Evolutionary conservation across 371 early-diverging fungal species (phyloP), one percentile per base, ranked within the genome.

Genomic region (Actinomucor elegans): DNA sequence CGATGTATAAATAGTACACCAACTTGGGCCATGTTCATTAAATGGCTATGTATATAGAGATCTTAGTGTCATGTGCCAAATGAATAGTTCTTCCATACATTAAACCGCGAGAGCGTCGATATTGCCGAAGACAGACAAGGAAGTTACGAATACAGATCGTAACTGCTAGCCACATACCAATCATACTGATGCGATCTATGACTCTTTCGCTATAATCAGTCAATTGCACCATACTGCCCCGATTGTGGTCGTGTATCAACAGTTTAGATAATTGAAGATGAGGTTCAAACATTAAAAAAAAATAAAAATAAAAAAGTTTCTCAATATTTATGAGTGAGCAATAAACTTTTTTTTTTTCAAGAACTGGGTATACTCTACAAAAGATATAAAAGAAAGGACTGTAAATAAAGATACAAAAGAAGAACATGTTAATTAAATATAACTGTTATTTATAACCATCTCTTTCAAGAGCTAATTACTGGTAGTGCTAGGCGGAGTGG

Each of bases 131-230:
- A 49, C 73, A 69, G 6, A 76, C 59, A n/a, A 56, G 23, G 26
- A 72, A 69, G 34, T 76, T 76, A 21, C 73, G 60, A 28, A 70
- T 35, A 57, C 64, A 67, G 17, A 76, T 43, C 3, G 59, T 36
- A 4, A 70, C 61, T 8, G 72, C 73, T 24, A 72, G n/a, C 66
- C 73, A 76, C 66, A 66, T 70, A 15, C 73, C 70, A 31, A 76
- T 64, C 69, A 76, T 66, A 34, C 64, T 72, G 33, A 76, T 57
- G 17, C 76, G 64, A 52, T 76, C 73, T 18, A 76, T 33, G 9
- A 76, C 66, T 48, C 73, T 55, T 12, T 53, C 69, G 18, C 54
- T 70, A 49, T 68, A 76, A 12, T 41, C 52, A 50, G 76, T 56
- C 23, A 72, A 53, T 48, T 61, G 40, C 28, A 66, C 60, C 73